A percentile compares a stretch with the other conserved stretches of the same genome.
phyloP scores from a whole-genome alignment of 192 early-diverging fungal genomes.

The Backusella circina region DNA sequence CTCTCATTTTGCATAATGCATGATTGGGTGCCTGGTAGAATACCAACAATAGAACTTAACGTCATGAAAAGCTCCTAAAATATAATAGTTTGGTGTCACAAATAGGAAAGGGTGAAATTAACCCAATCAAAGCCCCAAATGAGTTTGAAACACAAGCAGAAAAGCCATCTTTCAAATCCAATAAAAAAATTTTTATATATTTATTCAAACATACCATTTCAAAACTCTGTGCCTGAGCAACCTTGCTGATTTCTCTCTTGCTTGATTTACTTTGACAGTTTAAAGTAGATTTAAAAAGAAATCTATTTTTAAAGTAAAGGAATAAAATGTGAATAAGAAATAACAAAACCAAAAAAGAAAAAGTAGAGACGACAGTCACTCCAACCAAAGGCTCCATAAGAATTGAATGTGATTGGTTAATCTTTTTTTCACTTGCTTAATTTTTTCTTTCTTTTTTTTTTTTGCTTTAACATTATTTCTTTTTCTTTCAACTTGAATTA shows the following conservation, averaged over 20 bases:
- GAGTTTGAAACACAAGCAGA: neutral
- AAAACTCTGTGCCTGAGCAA: neutral
- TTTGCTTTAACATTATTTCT: neutral
- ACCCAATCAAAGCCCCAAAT: neutral
- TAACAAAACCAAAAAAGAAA: conserved; percentile 1
- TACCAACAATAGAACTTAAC: neutral
- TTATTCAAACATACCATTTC: neutral
- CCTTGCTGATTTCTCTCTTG: neutral
- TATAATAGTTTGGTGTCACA: neutral
- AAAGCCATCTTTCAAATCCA: conserved; percentile 6
- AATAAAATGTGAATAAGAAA: neutral
- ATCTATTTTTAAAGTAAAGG: neutral
- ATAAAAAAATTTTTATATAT: neutral
- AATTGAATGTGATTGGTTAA: neutral
- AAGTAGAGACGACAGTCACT: conserved; percentile 1
- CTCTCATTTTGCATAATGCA: conserved; percentile 1
- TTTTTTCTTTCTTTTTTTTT: conserved; percentile 13
- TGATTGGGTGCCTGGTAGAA: conserved; percentile 2
- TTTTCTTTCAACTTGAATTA: conserved; percentile 7
- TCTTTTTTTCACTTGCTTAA: neutral
- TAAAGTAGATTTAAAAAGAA: neutral
- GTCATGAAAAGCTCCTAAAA: conserved; percentile 4
- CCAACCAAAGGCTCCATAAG: neutral
- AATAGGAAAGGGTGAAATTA: conserved; percentile 3
- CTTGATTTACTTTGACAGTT: neutral